Evolutionary conservation across 2,329 filamentous ascomycete genomes (phyloP), one percentile per base, ranked within the genome.

Genomic region (Dactylellina cionopaga): DNA sequence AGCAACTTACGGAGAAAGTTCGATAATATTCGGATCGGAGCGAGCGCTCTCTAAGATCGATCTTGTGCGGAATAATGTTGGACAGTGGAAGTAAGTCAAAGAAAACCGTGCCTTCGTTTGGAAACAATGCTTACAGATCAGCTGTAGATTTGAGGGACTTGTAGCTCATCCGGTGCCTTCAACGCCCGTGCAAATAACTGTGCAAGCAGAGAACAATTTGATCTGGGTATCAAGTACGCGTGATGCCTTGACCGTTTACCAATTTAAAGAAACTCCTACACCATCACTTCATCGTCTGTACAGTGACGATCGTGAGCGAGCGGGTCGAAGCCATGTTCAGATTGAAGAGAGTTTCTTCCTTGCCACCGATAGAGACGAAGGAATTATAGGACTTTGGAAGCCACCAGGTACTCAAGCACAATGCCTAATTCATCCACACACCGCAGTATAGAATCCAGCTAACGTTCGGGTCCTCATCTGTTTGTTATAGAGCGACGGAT

Each of bases 371-470:
- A 75, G 77, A 43, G 74, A 77, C 27, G 75, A 77, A 33, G 74
- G 76, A 7, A 51, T 78, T 52, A 68, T 75, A 27, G 77, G 77
- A 41, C 60, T 78, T 25, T 77, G 77, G 76, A 75, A 74, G 49
- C 76, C 77, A 13, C 64, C 65, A 35, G 64, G 75, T 75, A 59
- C 27, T n/a, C n/a, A n/a, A n/a, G 44, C 7, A 29, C 3, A n/a
- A 11, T 22, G 41, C 60, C 27, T 29, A 25, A 49, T 3, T 29
- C 9, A 24, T 31, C 29, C 11, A n/a, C 4, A 41, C 24, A 46
- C 55, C 9, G 5, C 15, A 44, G 2, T 5, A 46, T 22, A 29
- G n/a, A 27, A 29, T 29, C 15, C 29, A 41, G 24, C 37, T 24
- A 17, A 47, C 25, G n/a, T n/a, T 33, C 24, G 4, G 10, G 22